Base-by-base conservation (phyloP, 2,329 filamentous ascomycete genomes). In the Sarocladium brachiariae region DNA sequence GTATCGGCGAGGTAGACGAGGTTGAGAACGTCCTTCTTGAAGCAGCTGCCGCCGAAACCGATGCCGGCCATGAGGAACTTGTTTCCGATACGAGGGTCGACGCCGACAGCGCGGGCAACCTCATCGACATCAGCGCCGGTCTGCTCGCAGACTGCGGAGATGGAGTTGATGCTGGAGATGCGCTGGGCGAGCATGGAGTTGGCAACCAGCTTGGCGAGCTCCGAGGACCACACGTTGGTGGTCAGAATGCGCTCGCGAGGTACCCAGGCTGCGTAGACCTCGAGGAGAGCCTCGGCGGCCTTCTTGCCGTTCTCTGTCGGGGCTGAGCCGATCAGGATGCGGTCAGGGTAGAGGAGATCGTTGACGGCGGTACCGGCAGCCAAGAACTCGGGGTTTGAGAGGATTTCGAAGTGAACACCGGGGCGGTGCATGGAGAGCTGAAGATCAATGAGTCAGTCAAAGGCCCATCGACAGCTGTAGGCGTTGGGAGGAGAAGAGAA, bases 331-430 rank as follows among this genome's bases (percentile, higher is more conserved):
- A 92, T 89, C 37, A 92, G 72, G 13, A 92, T 80, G 23, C 87
- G 80, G 61, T 89, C 84, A 7, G 87, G 87, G 53, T 76, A 68
- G 47, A 88, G 74, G 8, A 92, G 73, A 61, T 91, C 83, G 41
- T 77, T 72, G 54, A 91, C 78, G 3, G 87, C 87, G 3, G 85
- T 89, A 49, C 87, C 87, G 56, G 87, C 87, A 23, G 87, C 84
- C 38, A 92, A 71, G 62, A 91, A 92, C 64, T 92, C 87, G 5
- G 87, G 87, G 66, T 91, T 91, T 41, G 86, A 89, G 23, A 91
- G 76, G 51, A 91, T 81, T 62, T 90, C 84, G 61, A 90, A 90
- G 54, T 77, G 75, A 11, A 82, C 73, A 16, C 76, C 77, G 1
- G 84, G 83, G 11, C 80, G 78, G 58, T 81, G 77, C 56, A 76